These are phyloP conservation scores for Malus asiatica DNA, from an alignment of 306 rosid species.

Conservation along the genomic window DNA sequence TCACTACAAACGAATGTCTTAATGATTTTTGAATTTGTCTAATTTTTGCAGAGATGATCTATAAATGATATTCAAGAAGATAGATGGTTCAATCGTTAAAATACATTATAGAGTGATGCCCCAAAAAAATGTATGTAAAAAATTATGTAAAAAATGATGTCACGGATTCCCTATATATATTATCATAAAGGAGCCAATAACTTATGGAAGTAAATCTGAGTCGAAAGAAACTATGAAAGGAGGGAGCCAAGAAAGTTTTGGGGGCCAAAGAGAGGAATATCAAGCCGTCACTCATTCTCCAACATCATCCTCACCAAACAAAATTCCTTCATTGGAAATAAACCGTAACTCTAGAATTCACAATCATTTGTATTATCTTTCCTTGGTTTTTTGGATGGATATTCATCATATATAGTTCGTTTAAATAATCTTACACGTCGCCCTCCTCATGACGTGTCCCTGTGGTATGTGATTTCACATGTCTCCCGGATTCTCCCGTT, in stretches of 20 bases:
- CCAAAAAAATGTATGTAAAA: too few relatives aligned
- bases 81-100: too few relatives aligned
- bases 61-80: too few relatives aligned
- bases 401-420: slow-evolving; percentile 20
- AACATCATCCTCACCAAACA: slow-evolving; percentile 68
- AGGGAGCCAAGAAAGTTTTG: slow-evolving; percentile 41
- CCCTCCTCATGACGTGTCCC: slow-evolving; percentile 47
- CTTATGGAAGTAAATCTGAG: slow-evolving; percentile 40
- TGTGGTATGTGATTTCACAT: slow-evolving; percentile 27
- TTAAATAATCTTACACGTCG: slow-evolving; percentile 57
- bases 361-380: slow-evolving; percentile 40
- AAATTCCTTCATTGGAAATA: slow-evolving; percentile 43
- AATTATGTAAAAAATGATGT: too few relatives aligned
- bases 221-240: slow-evolving; percentile 3
- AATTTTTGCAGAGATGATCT: too few relatives aligned
- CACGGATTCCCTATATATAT: too few relatives aligned
- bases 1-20: too few relatives aligned
- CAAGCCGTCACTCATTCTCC: slow-evolving; percentile 99
- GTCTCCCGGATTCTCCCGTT: slow-evolving; percentile 36
- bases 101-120: too few relatives aligned
- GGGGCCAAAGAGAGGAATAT: slow-evolving; percentile 51
- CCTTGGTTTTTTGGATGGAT: slow-evolving; percentile 17
- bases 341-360: slow-evolving; percentile 57
- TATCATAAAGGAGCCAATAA: slow-evolving; percentile 10
- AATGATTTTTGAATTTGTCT: too few relatives aligned